These are phyloP conservation scores for Tolypocladium paradoxum DNA, from an alignment of 2,329 filamentous ascomycete species.

Conservation along the genomic window DNA sequence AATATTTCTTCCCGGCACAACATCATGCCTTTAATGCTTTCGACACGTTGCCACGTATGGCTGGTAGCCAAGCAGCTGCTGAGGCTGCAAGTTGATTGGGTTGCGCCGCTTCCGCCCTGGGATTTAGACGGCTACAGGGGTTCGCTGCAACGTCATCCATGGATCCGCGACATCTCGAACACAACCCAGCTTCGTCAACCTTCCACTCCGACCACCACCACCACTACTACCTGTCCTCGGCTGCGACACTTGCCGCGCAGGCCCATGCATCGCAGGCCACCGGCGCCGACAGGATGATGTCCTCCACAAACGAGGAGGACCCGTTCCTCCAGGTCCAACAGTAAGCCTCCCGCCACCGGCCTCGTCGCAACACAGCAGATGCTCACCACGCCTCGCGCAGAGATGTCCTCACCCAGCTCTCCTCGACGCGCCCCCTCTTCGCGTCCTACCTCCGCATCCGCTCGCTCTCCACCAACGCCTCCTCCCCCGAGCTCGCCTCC, in stretches of 20 bases:
- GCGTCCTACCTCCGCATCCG: slow-evolving; percentile 93
- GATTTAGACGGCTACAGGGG: background rate
- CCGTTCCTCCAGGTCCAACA: slow-evolving; percentile 64
- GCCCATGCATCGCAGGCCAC: slow-evolving; percentile 12
- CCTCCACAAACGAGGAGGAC: slow-evolving; percentile 56
- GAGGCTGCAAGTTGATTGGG: background rate
- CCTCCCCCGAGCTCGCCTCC: slow-evolving; percentile 75
- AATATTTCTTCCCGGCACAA: too few relatives aligned
- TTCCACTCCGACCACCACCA: background rate
- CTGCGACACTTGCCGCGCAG: background rate
- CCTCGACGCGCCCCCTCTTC: slow-evolving; percentile 75
- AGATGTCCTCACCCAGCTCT: slow-evolving; percentile 78
- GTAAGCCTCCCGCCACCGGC: slow-evolving; percentile 28
- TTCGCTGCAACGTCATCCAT: background rate
- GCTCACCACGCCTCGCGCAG: slow-evolving; percentile 30
- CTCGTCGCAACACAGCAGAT: background rate
- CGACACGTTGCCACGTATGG: background rate
- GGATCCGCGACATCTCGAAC: background rate
- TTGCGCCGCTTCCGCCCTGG: too few relatives aligned
- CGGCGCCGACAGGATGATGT: slow-evolving; percentile 44
- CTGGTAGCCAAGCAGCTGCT: background rate
- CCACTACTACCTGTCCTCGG: background rate
- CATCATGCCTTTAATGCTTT: background rate
- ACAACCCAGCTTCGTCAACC: background rate
- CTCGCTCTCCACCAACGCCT: slow-evolving; percentile 61